Conservation (phyloP, 441 rosid genomes). For the Omphalea diandra region DNA sequence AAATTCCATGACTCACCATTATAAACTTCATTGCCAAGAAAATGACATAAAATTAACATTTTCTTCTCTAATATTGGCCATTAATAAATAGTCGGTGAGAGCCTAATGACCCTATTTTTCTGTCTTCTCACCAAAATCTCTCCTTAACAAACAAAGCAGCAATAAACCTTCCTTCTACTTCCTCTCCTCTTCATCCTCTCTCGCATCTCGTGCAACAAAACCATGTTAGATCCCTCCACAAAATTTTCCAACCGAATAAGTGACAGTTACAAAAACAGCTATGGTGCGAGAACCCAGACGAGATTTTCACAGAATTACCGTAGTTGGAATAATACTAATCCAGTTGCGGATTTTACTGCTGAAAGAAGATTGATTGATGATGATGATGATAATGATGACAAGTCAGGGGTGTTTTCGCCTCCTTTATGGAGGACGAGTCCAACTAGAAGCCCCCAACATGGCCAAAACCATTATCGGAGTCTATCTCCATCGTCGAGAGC, state of each 20-base stretch:
- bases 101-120: neutral
- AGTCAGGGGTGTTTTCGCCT: conserved; percentile 55
- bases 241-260: conserved; percentile 26
- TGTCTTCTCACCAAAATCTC: neutral
- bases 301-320: conserved; percentile 22
- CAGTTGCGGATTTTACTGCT: neutral
- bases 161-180: conserved; percentile 17
- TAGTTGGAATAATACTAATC: conserved; percentile 21
- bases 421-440: conserved; percentile 69
- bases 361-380: conserved; percentile 21
- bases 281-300: neutral
- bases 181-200: neutral
- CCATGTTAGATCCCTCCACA: conserved; percentile 45
- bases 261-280: neutral
- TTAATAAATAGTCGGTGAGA: neutral
- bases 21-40: conserved; percentile 11
- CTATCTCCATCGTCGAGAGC: conserved; percentile 67
- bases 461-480: conserved; percentile 37
- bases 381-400: conserved; percentile 41
- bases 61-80: too few relatives aligned
- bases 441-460: conserved; percentile 36
- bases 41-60: conserved; percentile 18
- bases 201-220: too few relatives aligned
- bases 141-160: neutral
- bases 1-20: neutral